phyloP scores from a whole-genome alignment of 306 rosid genomes.

The Trichosanthes truncata region DNA sequence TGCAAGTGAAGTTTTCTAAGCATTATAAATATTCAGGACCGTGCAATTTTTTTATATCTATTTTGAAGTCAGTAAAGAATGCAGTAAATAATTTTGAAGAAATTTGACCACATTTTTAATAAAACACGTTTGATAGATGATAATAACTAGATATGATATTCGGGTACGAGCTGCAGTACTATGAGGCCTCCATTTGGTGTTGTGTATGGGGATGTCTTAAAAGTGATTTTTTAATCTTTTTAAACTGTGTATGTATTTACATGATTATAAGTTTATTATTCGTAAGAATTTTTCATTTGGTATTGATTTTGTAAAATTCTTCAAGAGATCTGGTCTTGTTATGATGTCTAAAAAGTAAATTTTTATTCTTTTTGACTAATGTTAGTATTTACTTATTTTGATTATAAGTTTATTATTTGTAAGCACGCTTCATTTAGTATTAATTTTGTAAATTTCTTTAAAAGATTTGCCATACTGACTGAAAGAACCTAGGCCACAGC shows the following conservation, averaged over 20 bases:
- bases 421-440: not conserved
- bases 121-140: not conserved
- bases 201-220: not conserved
- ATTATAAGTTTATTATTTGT: not conserved
- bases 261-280: not conserved
- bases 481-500: not conserved
- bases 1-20: not conserved
- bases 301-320: not conserved
- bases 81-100: not conserved
- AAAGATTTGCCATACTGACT: not conserved
- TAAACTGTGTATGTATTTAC: not conserved
- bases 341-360: not conserved
- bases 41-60: not conserved
- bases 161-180: not conserved
- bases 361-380: not conserved
- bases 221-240: not conserved
- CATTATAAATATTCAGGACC: not conserved
- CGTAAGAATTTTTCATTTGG: not conserved
- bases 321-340: not conserved
- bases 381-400: not conserved
- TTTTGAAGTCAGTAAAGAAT: not conserved
- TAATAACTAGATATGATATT: not conserved
- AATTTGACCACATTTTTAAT: not conserved
- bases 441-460: not conserved
- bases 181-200: not conserved